Conservation (phyloP, 164 flowering plant species). For the Nymphaea thermarum region DNA sequence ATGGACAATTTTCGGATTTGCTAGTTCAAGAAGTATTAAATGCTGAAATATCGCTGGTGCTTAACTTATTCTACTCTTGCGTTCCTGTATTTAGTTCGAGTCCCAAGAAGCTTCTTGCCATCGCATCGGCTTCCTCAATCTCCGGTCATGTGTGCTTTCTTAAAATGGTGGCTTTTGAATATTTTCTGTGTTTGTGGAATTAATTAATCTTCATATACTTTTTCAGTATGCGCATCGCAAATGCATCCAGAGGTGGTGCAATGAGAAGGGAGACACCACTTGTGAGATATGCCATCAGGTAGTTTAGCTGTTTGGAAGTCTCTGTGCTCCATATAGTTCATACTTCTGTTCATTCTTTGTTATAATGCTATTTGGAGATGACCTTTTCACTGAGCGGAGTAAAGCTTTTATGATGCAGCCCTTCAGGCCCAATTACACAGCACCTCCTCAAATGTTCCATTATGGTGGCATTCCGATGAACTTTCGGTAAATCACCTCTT, state of each 20-base stretch:
- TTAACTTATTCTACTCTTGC: too few relatives aligned
- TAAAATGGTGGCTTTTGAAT: too few relatives aligned
- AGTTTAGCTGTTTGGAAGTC: not conserved
- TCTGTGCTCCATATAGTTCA: not conserved
- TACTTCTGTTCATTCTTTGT: not conserved
- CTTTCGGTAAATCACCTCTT: constrained; percentile 37
- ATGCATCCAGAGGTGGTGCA: constrained; percentile 91
- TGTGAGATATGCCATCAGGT: constrained; percentile 95
- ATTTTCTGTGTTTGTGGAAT: too few relatives aligned
- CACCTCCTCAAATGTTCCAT: constrained; percentile 47
- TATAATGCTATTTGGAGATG: too few relatives aligned
- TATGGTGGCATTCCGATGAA: constrained; percentile 40
- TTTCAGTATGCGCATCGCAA: constrained; percentile 90
- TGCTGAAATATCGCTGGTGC: too few relatives aligned
- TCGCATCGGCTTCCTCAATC: too few relatives aligned
- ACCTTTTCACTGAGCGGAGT: not conserved
- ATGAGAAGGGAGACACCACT: constrained; percentile 78
- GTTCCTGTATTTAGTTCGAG: too few relatives aligned
- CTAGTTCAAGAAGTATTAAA: too few relatives aligned
- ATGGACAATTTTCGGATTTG: too few relatives aligned
- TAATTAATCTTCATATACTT: not conserved
- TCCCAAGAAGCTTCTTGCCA: too few relatives aligned
- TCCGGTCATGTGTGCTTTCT: too few relatives aligned
- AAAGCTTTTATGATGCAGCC: constrained; percentile 15
- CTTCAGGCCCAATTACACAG: constrained; percentile 59